These are phyloP conservation scores for Vararia minispora DNA, from an alignment of 768 basidiomycete species.

Conservation along the genomic window DNA sequence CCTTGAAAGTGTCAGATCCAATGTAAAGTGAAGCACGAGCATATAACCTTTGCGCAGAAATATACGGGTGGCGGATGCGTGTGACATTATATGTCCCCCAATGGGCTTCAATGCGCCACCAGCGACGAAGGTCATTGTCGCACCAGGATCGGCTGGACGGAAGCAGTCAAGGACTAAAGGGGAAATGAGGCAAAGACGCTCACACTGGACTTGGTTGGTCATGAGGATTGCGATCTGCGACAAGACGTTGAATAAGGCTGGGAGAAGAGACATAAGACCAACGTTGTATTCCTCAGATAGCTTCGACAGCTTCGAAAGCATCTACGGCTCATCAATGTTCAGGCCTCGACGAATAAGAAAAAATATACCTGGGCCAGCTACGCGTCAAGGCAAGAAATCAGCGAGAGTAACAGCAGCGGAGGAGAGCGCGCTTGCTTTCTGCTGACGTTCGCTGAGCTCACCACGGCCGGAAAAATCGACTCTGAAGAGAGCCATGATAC, in stretches of 20 bases:
- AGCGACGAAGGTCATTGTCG: slow-evolving; percentile 91
- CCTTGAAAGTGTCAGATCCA: slow-evolving; percentile 32
- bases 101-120: slow-evolving; percentile 89
- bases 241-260: slow-evolving; percentile 3
- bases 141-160: slow-evolving; percentile 77
- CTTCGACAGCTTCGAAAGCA: slow-evolving; percentile 87
- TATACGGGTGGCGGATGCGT: slow-evolving; percentile 77
- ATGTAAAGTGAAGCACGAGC: neutral
- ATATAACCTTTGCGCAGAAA: slow-evolving; percentile 73
- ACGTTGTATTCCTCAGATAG: slow-evolving; percentile 90
- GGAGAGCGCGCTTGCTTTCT: slow-evolving; percentile 43
- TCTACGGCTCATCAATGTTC: slow-evolving; percentile 29
- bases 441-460: slow-evolving; percentile 88
- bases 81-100: slow-evolving; percentile 81
- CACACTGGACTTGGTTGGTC: slow-evolving; percentile 91
- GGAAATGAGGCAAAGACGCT: slow-evolving; percentile 10
- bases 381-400: slow-evolving; percentile 2
- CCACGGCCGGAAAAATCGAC: slow-evolving; percentile 92
- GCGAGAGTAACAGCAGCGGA: slow-evolving; percentile 7
- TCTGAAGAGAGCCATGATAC: slow-evolving; percentile 94
- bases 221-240: slow-evolving; percentile 71
- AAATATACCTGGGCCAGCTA: slow-evolving; percentile 70
- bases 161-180: neutral
- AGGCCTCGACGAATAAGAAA: neutral
- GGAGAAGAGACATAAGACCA: slow-evolving; percentile 11